Evolutionary conservation across 352 stramenopile species (phyloP), one percentile per base, ranked within the genome.

Genomic region (Pythium aristosporum): DNA sequence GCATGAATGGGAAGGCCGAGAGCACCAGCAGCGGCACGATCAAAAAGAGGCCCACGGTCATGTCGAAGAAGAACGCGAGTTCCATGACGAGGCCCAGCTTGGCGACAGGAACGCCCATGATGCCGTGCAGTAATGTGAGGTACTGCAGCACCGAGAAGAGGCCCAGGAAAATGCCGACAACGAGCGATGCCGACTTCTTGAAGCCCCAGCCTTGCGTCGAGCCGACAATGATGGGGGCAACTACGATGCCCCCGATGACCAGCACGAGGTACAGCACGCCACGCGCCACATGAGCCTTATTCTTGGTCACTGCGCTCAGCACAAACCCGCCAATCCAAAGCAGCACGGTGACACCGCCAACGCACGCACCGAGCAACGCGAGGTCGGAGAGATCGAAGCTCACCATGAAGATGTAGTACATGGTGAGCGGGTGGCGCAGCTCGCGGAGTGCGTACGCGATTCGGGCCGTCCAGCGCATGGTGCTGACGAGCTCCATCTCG

Each of bases 51-150:
- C 87, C 87, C 10, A 94, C 79, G 1, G 93, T 69, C 71, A 92
- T 87, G 56, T 96, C 87, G 62, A 96, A 96, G 57, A 96, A 81
- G 68, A 94, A 96, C 13, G 76, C 85, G 43, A 96, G 73, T 64
- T 94, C 82, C 52, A 75, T 75, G 8, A 92, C 76, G 21, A 94
- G 73, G 0, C 87, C 85, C 57, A 80, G 83, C 42, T 84, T 81
- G 11, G 83, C 82, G 20, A 93, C 48, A 0, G 77, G 79, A 20
- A 94, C 30, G 11, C 84, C 68, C 48, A 90, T 86, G 7, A 82
- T 48, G 25, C 87, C 85, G 67, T 96, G 76, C 10, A 94, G 60
- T 6, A 96, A 50, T 49, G 88, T 76, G 44, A 91, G 52, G 48
- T 92, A 96, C 64, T 93, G 82, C 32, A 93, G 56, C 5, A 94